These are phyloP conservation scores for Gynostemma pentaphyllum DNA, from an alignment of 306 rosid genomes.

Conservation along the genomic window DNA sequence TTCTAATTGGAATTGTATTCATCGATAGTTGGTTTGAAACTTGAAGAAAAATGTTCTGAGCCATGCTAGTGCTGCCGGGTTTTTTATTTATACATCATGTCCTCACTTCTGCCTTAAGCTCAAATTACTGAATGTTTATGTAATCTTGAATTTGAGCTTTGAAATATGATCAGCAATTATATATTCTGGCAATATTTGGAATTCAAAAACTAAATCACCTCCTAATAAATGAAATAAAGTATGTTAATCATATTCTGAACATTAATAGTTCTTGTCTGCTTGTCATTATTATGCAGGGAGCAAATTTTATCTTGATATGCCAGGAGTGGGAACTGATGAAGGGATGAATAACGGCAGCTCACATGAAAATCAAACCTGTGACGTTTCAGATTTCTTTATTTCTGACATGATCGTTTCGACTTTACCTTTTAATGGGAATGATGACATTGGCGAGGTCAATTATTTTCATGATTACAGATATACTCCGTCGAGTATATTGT, in stretches of 20 bases:
- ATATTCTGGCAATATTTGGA: neutral
- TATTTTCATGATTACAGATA: conserved; percentile 42
- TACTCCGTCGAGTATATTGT: conserved; percentile 37
- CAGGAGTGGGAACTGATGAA: conserved; percentile 43
- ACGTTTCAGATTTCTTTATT: conserved; percentile 78
- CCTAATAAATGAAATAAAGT: neutral
- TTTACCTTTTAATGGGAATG: conserved; percentile 53
- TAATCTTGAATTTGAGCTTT: neutral
- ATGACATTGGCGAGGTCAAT: conserved; percentile 32
- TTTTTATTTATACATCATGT: neutral
- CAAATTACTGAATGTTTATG: too few relatives aligned
- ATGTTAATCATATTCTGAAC: too few relatives aligned
- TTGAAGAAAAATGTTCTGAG: neutral
- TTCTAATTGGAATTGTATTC: neutral
- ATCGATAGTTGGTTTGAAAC: neutral
- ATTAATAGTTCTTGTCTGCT: neutral
- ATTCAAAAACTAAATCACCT: neutral
- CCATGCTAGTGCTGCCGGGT: neutral
- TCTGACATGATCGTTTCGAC: conserved; percentile 87
- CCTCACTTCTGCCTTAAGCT: neutral
- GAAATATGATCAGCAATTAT: neutral
- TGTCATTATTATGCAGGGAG: conserved; percentile 23
- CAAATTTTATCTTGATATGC: conserved; percentile 28
- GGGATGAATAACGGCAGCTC: conserved; percentile 35
- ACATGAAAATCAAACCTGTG: conserved; percentile 53